A percentile compares a stretch with the other conserved stretches of the same genome.
These are phyloP conservation scores for Trypanosoma conorhini DNA, from an alignment of 208 protist species.

Conservation along the genomic window DNA sequence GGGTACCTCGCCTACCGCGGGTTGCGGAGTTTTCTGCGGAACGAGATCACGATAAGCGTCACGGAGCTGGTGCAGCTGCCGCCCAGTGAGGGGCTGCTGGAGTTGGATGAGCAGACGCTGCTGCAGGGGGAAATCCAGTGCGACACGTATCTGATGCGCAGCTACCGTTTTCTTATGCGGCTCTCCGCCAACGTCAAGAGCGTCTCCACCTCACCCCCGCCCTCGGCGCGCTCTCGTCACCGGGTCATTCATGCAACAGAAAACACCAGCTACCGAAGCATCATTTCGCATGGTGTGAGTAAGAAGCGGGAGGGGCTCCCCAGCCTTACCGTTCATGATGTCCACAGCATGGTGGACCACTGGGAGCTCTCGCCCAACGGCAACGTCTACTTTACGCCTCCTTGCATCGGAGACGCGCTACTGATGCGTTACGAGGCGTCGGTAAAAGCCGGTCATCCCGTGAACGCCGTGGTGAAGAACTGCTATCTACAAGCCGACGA, in stretches of 20 bases:
- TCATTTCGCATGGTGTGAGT: background rate
- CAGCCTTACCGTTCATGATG: conserved; percentile 30
- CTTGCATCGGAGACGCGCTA: conserved; percentile 45
- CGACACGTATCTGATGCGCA: conserved; percentile 73
- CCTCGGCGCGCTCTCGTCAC: conserved; percentile 15
- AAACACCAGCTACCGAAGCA: conserved; percentile 13
- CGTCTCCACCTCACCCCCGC: background rate
- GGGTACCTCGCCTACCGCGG: conserved; percentile 50
- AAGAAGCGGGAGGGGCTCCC: conserved; percentile 25
- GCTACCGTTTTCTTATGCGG: conserved; percentile 78
- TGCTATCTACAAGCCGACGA: conserved; percentile 38
- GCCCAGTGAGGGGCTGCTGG: conserved; percentile 14
- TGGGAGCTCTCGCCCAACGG: conserved; percentile 39
- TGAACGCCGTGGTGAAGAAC: conserved; percentile 31
- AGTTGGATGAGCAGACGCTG: conserved; percentile 15
- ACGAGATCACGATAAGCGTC: conserved; percentile 72
- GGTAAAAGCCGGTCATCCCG: background rate
- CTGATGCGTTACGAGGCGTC: conserved; percentile 40
- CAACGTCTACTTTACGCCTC: conserved; percentile 44
- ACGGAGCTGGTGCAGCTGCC: conserved; percentile 80
- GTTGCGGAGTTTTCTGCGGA: conserved; percentile 52
- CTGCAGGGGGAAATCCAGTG: conserved; percentile 66
- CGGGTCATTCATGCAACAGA: conserved; percentile 26
- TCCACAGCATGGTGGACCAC: conserved; percentile 45
- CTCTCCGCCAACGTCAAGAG: conserved; percentile 50